Conservation (phyloP, 2,329 filamentous ascomycete genomes). For the Elsinoe necatrix region DNA sequence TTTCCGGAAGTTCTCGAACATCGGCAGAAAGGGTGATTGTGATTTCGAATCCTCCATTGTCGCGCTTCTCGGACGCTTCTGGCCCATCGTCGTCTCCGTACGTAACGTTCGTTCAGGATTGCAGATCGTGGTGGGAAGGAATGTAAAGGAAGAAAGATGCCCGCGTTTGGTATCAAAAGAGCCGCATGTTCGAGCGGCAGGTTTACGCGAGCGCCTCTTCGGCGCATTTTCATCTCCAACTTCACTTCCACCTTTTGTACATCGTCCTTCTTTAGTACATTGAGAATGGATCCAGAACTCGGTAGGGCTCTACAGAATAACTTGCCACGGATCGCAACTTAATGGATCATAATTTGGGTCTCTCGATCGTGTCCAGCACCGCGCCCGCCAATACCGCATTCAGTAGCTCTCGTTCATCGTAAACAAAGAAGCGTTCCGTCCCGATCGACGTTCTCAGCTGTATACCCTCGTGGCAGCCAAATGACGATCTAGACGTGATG, state of each 20-base stretch:
- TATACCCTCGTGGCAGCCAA: not conserved
- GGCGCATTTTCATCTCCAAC: not conserved
- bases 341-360: too few relatives aligned
- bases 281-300: too few relatives aligned
- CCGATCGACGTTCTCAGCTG: not conserved
- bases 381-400: not conserved
- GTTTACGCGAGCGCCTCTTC: not conserved
- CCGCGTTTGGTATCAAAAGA: not conserved
- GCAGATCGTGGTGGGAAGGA: not conserved
- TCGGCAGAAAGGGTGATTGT: constrained; percentile 46
- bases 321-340: too few relatives aligned
- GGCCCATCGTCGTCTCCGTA: constrained; percentile 16
- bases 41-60: constrained; percentile 18
- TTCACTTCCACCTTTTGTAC: not conserved
- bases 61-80: constrained; percentile 19
- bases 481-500: not conserved
- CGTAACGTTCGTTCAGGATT: not conserved
- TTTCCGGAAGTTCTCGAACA: constrained; percentile 79
- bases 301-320: too few relatives aligned
- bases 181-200: not conserved
- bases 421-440: constrained; percentile 1
- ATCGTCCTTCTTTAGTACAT: too few relatives aligned
- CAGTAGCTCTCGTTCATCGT: not conserved
- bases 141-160: not conserved
- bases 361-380: too few relatives aligned